Base-by-base conservation (phyloP, 257 asterid species). In the Solanum chilense region DNA sequence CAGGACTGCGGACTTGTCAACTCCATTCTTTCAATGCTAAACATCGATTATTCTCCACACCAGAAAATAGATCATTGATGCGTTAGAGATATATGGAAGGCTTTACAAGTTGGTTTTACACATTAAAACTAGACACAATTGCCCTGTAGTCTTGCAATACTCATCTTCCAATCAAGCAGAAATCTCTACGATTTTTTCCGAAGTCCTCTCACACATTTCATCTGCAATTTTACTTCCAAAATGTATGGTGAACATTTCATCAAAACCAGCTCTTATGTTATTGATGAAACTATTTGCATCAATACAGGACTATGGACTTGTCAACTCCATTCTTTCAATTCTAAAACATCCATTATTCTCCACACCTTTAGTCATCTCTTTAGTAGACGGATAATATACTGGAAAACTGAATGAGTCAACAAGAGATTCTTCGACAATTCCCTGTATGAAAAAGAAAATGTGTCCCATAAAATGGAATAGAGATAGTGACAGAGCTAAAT, bases 221-320 rank as follows among this genome's bases (percentile, higher is more conserved):
- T 90, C 80, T 41, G 42, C 69, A 9, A 78, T 83, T 2, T 20
- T 41, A 12, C 62, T 42, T 64, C 93, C 91, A 42, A 90, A 91
- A 14, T 91, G 85, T 5, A 80, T 31, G 5, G 44, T 68, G 29
- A 87, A 86, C 16, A 90, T 11, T 73, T 42, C 81, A 37, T 73
- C 49, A 2, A 21, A 37, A 73, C 29, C 49, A 73, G 81, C 29
- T 37, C 47, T 73, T 21, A 73, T 12, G 18, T 73, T 27, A 20
- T 6, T 37, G 5, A 20, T 73, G 16, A 35, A 73, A 37, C 47
- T 73, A 12, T 35, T 35, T 73, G 80, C 80, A 73, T 35, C 80
- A 73, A 73, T 33, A 5, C 3, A 21, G 2, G 15, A 35, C 5
- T 73, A 9, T 5, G n/a, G 80, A 73, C 2, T 18, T 73, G 80